These are phyloP conservation scores for Neurospora sp. DNA, from an alignment of 2,329 filamentous ascomycete genomes.

Conservation along the genomic window DNA sequence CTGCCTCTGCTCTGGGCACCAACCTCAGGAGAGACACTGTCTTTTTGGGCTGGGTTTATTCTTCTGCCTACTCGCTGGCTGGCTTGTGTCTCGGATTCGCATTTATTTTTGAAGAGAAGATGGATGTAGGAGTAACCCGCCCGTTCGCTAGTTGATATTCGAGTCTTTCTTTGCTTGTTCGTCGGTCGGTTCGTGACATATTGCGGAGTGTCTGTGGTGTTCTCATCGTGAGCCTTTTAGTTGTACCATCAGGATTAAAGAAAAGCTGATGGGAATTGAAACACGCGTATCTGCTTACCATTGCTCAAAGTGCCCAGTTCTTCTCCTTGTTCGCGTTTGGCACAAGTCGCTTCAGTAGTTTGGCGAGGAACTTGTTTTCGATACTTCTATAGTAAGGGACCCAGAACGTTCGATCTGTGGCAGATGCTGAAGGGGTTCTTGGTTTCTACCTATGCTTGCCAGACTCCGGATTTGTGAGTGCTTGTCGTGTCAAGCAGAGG, in stretches of 20 bases:
- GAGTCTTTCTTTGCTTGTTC: not conserved
- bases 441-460: not conserved
- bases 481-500: not conserved
- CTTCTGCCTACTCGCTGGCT: too few species aligned
- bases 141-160: not conserved
- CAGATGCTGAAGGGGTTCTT: not conserved
- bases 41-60: too few species aligned
- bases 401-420: too few species aligned
- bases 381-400: not conserved
- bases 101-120: too few species aligned
- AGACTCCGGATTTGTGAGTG: not conserved
- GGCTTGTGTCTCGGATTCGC: too few species aligned
- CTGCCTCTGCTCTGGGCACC: too few species aligned
- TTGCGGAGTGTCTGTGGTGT: not conserved
- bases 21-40: too few species aligned
- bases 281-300: not conserved
- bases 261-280: not conserved
- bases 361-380: not conserved
- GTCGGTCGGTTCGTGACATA: not conserved
- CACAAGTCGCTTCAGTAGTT: not conserved
- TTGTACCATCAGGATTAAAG: not conserved
- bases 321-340: not conserved
- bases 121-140: not conserved
- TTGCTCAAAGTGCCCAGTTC: not conserved
- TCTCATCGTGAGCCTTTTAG: not conserved